Evolutionary conservation across 1,284 basidiomycete genomes (phyloP).

Genomic region (Cryptococcus sp.): DNA sequence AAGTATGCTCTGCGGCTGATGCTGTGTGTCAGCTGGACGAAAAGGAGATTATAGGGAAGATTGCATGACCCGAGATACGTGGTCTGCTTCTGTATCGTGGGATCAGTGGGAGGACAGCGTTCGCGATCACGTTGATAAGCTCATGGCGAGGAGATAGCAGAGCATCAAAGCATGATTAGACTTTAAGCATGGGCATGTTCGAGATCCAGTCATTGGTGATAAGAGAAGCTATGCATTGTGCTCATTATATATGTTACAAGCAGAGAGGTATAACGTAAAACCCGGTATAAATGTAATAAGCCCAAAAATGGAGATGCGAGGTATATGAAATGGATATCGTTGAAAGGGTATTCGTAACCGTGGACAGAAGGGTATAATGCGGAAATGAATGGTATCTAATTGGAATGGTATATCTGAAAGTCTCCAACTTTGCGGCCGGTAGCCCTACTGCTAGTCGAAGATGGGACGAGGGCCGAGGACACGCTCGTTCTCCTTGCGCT

Average conservation of each 20-base stretch:
- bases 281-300: neutral
- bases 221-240: neutral
- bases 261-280: too few species aligned
- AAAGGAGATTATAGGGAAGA: slow-evolving; percentile 25
- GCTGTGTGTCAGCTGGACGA: slow-evolving; percentile 21
- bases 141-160: slow-evolving; percentile 26
- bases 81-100: slow-evolving; percentile 31
- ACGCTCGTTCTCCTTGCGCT: slow-evolving; percentile 36
- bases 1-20: slow-evolving; percentile 2
- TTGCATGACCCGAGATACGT: slow-evolving; percentile 28
- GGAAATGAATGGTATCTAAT: too few species aligned
- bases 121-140: slow-evolving; percentile 29
- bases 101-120: slow-evolving; percentile 36
- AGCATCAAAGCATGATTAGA: neutral
- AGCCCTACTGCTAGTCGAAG: slow-evolving; percentile 5
- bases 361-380: neutral
- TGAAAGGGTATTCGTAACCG: neutral
- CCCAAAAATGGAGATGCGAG: neutral
- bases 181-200: neutral
- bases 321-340: neutral
- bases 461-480: slow-evolving; percentile 36
- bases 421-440: too few species aligned
- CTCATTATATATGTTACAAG: too few species aligned
- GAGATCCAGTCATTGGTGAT: too few species aligned
- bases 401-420: too few species aligned